These are phyloP conservation scores for Pseudogymnoascus sp. DNA, from an alignment of 2,329 filamentous ascomycete species.

Conservation along the genomic window DNA sequence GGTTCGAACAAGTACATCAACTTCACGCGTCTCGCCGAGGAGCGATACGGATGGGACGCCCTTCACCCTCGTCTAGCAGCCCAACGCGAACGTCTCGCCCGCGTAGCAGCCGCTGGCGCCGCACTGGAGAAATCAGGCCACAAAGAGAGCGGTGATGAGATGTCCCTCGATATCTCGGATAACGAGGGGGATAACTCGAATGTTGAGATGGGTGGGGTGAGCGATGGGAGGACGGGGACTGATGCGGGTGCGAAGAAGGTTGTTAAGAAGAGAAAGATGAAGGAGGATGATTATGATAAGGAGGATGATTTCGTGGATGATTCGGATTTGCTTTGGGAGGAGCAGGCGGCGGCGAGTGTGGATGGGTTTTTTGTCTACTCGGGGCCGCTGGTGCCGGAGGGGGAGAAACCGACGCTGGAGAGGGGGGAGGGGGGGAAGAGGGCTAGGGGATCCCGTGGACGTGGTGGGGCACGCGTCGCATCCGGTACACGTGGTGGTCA, in stretches of 20 bases:
- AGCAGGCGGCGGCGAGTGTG: constrained; percentile 84
- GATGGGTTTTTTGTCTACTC: constrained; percentile 99
- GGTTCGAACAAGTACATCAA: constrained; percentile 88
- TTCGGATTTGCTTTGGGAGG: constrained; percentile 89
- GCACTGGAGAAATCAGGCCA: constrained; percentile 68
- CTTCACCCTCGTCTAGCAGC: constrained; percentile 86
- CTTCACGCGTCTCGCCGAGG: constrained; percentile 87
- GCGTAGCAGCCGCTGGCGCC: constrained; percentile 81
- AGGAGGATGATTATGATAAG: constrained; percentile 76
- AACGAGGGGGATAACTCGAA: constrained; percentile 74
- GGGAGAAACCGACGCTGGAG: constrained; percentile 63
- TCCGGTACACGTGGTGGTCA: not conserved
- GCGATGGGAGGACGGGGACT: constrained; percentile 47
- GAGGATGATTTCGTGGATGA: constrained; percentile 85
- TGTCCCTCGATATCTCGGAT: constrained; percentile 59
- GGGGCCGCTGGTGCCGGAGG: constrained; percentile 79
- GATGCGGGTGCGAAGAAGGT: constrained; percentile 51
- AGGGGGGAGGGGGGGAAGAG: constrained; percentile 52
- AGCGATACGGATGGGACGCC: constrained; percentile 89
- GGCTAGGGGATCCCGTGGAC: constrained; percentile 30
- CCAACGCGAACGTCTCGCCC: constrained; percentile 75
- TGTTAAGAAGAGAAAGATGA: constrained; percentile 65
- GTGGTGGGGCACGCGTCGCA: constrained; percentile 5
- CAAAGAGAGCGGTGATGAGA: constrained; percentile 68
- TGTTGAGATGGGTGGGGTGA: constrained; percentile 72